phyloP scores from a whole-genome alignment of 176 grass and related monocot genomes.

The Melocanna baccifera region DNA sequence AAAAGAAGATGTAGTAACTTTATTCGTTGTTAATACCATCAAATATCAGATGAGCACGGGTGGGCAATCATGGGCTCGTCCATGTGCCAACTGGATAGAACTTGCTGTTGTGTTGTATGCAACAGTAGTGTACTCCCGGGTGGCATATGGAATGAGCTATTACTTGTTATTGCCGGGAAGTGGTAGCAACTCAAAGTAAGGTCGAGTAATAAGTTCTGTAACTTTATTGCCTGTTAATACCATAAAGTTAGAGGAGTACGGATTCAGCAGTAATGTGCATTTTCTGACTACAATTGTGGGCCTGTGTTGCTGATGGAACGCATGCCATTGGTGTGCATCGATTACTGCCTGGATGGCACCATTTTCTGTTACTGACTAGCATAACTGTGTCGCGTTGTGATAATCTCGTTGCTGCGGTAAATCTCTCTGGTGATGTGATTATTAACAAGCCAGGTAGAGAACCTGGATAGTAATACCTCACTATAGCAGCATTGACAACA shows the following conservation, averaged over 20 bases:
- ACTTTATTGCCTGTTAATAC: not conserved
- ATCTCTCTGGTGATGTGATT: not conserved
- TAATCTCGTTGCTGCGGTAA: not conserved
- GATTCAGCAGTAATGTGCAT: not conserved
- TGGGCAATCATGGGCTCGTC: slow-evolving; percentile 1
- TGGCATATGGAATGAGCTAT: not conserved
- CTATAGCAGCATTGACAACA: not conserved
- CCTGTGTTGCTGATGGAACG: not conserved
- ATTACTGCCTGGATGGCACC: not conserved
- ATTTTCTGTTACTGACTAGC: not conserved
- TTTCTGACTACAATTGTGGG: not conserved
- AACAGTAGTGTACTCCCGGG: not conserved
- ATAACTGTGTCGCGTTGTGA: not conserved
- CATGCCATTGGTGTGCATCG: not conserved
- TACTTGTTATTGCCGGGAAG: not conserved
- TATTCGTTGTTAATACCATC: slow-evolving; percentile 77
- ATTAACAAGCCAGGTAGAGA: not conserved
- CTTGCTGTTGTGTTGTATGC: not conserved
- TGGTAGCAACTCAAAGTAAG: not conserved
- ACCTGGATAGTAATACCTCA: not conserved
- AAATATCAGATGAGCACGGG: slow-evolving; percentile 41
- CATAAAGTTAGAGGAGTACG: not conserved
- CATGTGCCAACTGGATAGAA: not conserved
- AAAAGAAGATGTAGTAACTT: slow-evolving; percentile 16
- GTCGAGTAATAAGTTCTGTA: slow-evolving; percentile 4